phyloP scores from a whole-genome alignment of 1,284 basidiomycete species.

The Apiotrichum veenhuisii region DNA sequence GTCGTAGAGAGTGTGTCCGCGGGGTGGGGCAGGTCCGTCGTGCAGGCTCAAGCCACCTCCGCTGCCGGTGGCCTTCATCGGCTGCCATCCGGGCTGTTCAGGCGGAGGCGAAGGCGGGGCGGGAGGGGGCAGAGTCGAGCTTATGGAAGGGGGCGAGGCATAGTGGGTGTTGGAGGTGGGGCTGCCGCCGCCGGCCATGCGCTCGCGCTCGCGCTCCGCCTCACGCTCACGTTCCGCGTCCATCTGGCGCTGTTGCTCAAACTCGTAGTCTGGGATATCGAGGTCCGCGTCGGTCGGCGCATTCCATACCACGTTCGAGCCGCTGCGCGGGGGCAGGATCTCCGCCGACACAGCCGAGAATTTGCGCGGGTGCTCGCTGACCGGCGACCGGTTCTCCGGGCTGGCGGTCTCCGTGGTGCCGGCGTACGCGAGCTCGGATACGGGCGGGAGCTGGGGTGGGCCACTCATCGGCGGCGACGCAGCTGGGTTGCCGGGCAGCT shows the following conservation, averaged over 20 bases:
- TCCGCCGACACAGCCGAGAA: conserved; percentile 1
- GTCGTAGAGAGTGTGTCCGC: too few relatives aligned
- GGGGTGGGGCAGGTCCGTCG: too few relatives aligned
- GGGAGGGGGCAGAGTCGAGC: not conserved
- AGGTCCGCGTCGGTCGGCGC: conserved; percentile 15
- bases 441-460: conserved; percentile 9
- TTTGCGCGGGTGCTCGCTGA: not conserved
- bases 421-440: conserved; percentile 1
- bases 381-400: not conserved
- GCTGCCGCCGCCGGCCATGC: not conserved
- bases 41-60: conserved; percentile 1
- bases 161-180: not conserved
- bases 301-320: conserved; percentile 29
- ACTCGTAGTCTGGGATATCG: conserved; percentile 35
- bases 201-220: not conserved
- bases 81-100: conserved; percentile 9
- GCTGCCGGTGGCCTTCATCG: conserved; percentile 4
- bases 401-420: too few relatives aligned
- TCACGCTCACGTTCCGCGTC: conserved; percentile 19
- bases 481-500: conserved; percentile 28
- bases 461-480: conserved; percentile 2
- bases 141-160: not conserved
- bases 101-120: not conserved
- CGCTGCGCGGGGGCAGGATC: not conserved
- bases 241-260: conserved; percentile 40